Conservation (phyloP, 805 yeast species). For the Kuraishia capsulata region DNA sequence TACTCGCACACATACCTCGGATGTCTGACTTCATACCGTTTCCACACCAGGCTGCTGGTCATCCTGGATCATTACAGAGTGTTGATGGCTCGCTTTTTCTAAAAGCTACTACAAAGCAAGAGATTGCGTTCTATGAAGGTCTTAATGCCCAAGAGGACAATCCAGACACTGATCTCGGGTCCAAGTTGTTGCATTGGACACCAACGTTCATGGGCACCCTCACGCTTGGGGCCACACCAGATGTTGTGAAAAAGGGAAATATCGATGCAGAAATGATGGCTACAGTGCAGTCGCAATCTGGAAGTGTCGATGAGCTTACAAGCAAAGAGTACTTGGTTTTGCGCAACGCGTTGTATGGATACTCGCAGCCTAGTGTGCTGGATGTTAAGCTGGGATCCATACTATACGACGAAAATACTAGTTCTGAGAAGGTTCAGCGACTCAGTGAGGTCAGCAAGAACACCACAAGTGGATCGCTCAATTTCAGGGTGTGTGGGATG, state of each 20-base stretch:
- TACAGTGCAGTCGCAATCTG: constrained; percentile 4
- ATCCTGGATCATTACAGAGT: constrained; percentile 64
- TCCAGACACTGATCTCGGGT: constrained; percentile 23
- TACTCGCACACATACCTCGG: no score
- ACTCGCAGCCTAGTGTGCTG: constrained; percentile 55
- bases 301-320: no score
- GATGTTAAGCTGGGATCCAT: constrained; percentile 78
- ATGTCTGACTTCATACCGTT: constrained; percentile 18
- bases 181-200: constrained; percentile 41
- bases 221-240: constrained; percentile 30
- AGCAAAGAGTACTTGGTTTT: constrained; percentile 52
- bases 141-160: constrained; percentile 13
- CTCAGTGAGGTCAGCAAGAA: constrained; percentile 50
- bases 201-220: constrained; percentile 60
- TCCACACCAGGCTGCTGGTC: constrained; percentile 86
- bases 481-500: constrained; percentile 86
- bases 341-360: constrained; percentile 60
- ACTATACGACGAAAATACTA: constrained; percentile 55
- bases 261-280: constrained; percentile 13
- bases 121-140: constrained; percentile 62
- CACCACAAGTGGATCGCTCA: constrained; percentile 77
- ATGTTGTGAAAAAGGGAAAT: constrained; percentile 12
- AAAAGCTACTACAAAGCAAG: constrained; percentile 58
- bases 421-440: constrained; percentile 51
- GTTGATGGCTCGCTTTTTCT: constrained; percentile 60